phyloP scores from a whole-genome alignment of 1,139 yeast species.

The Hyphopichia khmerensis region DNA sequence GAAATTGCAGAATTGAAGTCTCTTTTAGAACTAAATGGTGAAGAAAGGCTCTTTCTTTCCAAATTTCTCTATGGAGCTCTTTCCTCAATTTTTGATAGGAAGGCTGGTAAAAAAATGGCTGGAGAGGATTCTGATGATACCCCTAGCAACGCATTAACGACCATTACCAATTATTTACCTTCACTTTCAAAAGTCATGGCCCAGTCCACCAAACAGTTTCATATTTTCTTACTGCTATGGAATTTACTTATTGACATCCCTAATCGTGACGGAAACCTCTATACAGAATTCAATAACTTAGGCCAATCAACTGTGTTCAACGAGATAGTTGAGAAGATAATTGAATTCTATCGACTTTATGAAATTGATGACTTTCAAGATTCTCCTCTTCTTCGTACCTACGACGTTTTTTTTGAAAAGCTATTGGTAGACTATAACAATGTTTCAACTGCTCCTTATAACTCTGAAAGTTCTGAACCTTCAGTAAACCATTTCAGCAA shows the following conservation, averaged over 20 bases:
- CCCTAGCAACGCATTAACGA: constrained; percentile 17
- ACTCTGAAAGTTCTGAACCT: background rate
- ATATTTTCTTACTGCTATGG: constrained; percentile 32
- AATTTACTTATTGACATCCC: constrained; percentile 19
- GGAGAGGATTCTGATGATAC: constrained; percentile 15
- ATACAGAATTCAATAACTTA: constrained; percentile 21
- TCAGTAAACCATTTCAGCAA: background rate
- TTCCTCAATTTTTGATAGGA: constrained; percentile 11
- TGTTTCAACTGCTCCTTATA: background rate
- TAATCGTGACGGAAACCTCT: constrained; percentile 16
- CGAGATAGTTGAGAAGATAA: constrained; percentile 21
- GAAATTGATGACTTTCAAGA: constrained; percentile 12
- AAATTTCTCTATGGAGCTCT: constrained; percentile 31
- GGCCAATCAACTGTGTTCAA: constrained; percentile 26
- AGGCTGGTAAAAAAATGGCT: constrained; percentile 15
- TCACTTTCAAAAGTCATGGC: constrained; percentile 20
- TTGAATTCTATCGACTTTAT: constrained; percentile 24
- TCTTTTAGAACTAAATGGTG: constrained; percentile 20
- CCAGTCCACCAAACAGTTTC: constrained; percentile 16
- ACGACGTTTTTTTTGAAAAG: constrained; percentile 16
- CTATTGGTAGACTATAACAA: constrained; percentile 5
- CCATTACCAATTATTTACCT: constrained; percentile 23
- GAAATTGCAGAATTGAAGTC: constrained; percentile 21
- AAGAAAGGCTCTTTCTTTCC: constrained; percentile 16
- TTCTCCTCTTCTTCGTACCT: constrained; percentile 8